A percentile compares a stretch with the other conserved stretches of the same genome.
phyloP scores from a whole-genome alignment of 164 flowering plant genomes.

The Pachysandra terminalis region DNA sequence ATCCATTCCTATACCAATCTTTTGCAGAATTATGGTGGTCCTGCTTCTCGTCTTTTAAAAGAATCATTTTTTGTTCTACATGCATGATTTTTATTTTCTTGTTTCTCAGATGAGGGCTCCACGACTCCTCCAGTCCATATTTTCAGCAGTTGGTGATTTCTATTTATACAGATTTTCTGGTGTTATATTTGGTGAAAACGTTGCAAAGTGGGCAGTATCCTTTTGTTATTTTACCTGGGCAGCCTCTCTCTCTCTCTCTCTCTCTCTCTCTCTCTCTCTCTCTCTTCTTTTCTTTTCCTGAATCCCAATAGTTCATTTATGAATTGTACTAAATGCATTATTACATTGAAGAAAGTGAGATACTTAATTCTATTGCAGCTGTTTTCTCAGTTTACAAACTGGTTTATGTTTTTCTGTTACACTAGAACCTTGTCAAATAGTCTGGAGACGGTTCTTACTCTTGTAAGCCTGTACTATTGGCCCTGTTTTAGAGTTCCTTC shows the following conservation, averaged over 20 bases:
- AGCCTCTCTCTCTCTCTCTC: too few species aligned
- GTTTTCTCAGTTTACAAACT: slow-evolving; percentile 74
- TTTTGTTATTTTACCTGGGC: slow-evolving; percentile 15
- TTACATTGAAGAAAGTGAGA: slow-evolving; percentile 1
- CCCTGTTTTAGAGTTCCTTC: slow-evolving; percentile 58
- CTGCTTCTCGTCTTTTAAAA: not conserved
- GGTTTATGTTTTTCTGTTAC: slow-evolving; percentile 89
- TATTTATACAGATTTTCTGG: slow-evolving; percentile 68
- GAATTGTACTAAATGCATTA: not conserved
- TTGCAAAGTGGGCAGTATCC: slow-evolving; percentile 93
- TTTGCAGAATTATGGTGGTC: not conserved
- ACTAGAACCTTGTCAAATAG: slow-evolving; percentile 88
- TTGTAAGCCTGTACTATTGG: slow-evolving; percentile 77
- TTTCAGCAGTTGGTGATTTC: slow-evolving; percentile 84
- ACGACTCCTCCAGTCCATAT: slow-evolving; percentile 74
- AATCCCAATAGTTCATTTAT: not conserved
- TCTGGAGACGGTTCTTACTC: slow-evolving; percentile 82
- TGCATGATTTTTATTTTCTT: not conserved
- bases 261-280: too few species aligned
- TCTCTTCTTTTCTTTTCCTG: not conserved
- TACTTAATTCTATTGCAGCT: slow-evolving; percentile 61
- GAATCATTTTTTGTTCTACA: not conserved
- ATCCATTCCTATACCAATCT: not conserved
- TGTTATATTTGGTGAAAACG: slow-evolving; percentile 52
- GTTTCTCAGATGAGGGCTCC: slow-evolving; percentile 65